phyloP scores from a whole-genome alignment of 1,139 yeast species.

The Candida labiduridarum region DNA sequence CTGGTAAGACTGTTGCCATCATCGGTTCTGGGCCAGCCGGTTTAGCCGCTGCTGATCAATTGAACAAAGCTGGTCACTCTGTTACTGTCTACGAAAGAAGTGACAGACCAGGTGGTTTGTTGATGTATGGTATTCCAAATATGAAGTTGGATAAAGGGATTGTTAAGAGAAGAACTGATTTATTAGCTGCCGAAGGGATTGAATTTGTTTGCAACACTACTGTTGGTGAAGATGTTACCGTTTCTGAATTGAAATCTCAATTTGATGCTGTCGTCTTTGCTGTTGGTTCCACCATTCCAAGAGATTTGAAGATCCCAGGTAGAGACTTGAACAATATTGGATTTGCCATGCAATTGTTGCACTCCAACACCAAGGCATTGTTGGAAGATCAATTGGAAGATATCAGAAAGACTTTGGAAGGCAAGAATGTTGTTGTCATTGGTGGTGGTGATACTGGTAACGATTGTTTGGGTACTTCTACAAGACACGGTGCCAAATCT shows the following conservation, averaged over 20 bases:
- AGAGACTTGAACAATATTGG: slow-evolving; percentile 88
- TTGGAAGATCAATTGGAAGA: slow-evolving; percentile 80
- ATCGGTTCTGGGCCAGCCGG: slow-evolving; percentile 99
- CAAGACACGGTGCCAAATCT: slow-evolving; percentile 96
- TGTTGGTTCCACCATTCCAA: slow-evolving; percentile 96
- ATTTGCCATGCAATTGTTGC: slow-evolving; percentile 92
- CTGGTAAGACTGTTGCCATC: slow-evolving; percentile 83
- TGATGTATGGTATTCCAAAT: slow-evolving; percentile 99
- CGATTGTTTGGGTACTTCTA: slow-evolving; percentile 97
- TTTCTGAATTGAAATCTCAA: slow-evolving; percentile 62
- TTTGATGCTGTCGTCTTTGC: slow-evolving; percentile 88
- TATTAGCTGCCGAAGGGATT: slow-evolving; percentile 89
- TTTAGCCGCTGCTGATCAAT: slow-evolving; percentile 93
- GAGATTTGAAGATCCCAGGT: slow-evolving; percentile 93
- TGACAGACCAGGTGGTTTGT: slow-evolving; percentile 93
- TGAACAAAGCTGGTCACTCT: slow-evolving; percentile 91
- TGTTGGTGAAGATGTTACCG: slow-evolving; percentile 79
- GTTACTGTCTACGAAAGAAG: slow-evolving; percentile 93
- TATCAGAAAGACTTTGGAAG: slow-evolving; percentile 69
- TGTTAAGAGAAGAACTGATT: slow-evolving; percentile 90
- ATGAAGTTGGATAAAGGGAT: slow-evolving; percentile 95
- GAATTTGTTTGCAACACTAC: slow-evolving; percentile 74
- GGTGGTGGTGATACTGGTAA: slow-evolving; percentile 99
- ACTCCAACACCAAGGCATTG: slow-evolving; percentile 86
- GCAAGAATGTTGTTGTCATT: slow-evolving; percentile 91